Evolutionary conservation across 2,329 filamentous ascomycete genomes (phyloP).

Genomic region (Phialophora chinensis): DNA sequence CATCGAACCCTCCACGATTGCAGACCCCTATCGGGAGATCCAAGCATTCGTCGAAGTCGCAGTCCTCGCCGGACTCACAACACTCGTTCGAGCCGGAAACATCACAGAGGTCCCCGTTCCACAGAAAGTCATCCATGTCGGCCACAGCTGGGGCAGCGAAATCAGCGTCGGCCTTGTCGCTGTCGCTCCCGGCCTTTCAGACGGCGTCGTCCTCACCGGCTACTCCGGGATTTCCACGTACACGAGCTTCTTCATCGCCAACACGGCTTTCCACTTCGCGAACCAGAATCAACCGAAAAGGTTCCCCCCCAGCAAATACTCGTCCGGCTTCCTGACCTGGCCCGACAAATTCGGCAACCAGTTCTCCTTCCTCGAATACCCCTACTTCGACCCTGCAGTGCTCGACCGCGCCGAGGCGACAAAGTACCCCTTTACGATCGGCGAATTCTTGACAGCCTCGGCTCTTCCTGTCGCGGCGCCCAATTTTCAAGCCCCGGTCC

Average conservation of each 20-base stretch:
- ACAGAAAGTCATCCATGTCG: constrained; percentile 46
- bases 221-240: constrained; percentile 56
- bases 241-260: constrained; percentile 43
- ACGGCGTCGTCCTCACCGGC: constrained; percentile 50
- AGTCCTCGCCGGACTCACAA: constrained; percentile 48
- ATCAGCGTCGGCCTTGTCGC: constrained; percentile 45
- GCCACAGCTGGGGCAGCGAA: constrained; percentile 48
- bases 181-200: constrained; percentile 44
- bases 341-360: constrained; percentile 58
- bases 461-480: constrained; percentile 24
- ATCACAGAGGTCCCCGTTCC: constrained; percentile 40
- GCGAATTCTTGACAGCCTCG: constrained; percentile 39
- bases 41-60: constrained; percentile 50
- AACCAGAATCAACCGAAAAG: constrained; percentile 31
- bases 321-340: constrained; percentile 55
- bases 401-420: constrained; percentile 50
- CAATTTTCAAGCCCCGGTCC: constrained; percentile 39
- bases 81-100: constrained; percentile 34
- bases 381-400: constrained; percentile 62
- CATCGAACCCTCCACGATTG: constrained; percentile 46
- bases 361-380: constrained; percentile 56
- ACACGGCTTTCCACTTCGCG: constrained; percentile 43
- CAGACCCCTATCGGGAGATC: constrained; percentile 49
- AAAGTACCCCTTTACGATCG: constrained; percentile 41
- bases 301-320: constrained; percentile 54